Conservation (phyloP, 495 filamentous ascomycete genomes). For the Penicillium cosmopolitanum region DNA sequence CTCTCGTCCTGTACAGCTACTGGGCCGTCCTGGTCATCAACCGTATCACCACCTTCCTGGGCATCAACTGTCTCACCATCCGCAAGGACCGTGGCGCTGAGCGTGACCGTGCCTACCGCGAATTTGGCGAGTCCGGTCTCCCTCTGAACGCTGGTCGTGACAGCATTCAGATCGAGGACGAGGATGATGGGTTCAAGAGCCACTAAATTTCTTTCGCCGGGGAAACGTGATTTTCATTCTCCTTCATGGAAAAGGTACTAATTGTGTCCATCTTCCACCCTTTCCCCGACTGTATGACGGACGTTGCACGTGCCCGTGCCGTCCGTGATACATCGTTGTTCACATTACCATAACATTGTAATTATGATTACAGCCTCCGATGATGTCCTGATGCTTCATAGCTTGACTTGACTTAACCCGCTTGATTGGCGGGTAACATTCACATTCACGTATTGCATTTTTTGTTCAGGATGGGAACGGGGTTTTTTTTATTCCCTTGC, state of each 20-base stretch:
- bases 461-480: background rate
- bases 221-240: background rate
- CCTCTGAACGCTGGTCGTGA: slow-evolving; percentile 11
- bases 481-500: slow-evolving; percentile 5
- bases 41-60: slow-evolving; percentile 87
- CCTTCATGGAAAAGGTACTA: background rate
- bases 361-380: slow-evolving; percentile 7
- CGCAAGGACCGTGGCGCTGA: slow-evolving; percentile 57
- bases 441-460: slow-evolving; percentile 8
- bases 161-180: slow-evolving; percentile 6
- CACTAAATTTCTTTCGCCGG: slow-evolving; percentile 20
- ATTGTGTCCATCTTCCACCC: background rate
- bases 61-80: slow-evolving; percentile 93
- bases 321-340: background rate
- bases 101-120: slow-evolving; percentile 45
- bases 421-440: background rate
- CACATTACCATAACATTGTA: slow-evolving; percentile 4
- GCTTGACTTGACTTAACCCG: background rate
- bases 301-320: background rate
- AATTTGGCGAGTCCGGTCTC: slow-evolving; percentile 35
- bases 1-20: slow-evolving; percentile 79
- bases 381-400: slow-evolving; percentile 1
- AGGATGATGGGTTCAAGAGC: slow-evolving; percentile 28
- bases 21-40: slow-evolving; percentile 93
- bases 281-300: slow-evolving; percentile 1